Evolutionary conservation across 2,329 filamentous ascomycete genomes (phyloP), one percentile per base, ranked within the genome.

Genomic region (Fusarium nygamai): DNA sequence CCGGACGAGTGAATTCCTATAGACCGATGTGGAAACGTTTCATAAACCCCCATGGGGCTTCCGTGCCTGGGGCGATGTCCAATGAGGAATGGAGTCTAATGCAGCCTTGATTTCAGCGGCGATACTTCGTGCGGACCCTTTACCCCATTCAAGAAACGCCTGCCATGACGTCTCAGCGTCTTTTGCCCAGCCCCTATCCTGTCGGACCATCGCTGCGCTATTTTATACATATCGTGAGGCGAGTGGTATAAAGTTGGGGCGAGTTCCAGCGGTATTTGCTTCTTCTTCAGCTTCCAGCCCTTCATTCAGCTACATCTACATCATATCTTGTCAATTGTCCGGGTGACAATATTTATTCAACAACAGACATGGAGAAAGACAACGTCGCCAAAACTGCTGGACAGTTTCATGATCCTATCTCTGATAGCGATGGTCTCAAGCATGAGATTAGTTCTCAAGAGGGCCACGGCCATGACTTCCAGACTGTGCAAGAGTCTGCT

Each of bases 391-490:
- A 46, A 51, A 41, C 41, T 50, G 22, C 57, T 31, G 53, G 65
- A 10, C 70, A 72, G 43, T 39, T 67, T 29, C 59, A 70, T 19
- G 73, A 75, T 29, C 57, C 61, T 41, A 58, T 47, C 27, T 75
- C 73, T 7, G 73, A 75, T 33, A 72, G 60, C 17, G 72, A 75
- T 29, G 64, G 56, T 4, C n/a, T 41, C 34, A 75, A 75, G 16
- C 48, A 66, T 22, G 69, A 75, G 24, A 17, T 46, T 12, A 54
- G 44, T 17, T 50, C 63, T 10, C 54, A 66, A 7, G 46, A 57
- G 17, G 69, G 59, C 7, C 69, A 75, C 4, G 44, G 59, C 24
- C 73, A 75, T 41, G 73, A 75, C 43, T 74, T 76, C 29, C 57
- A 76, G 22, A 60, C 73, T 16, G 31, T 58, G 8, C 11, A 61